These are phyloP conservation scores for Amborella trichopoda DNA, from an alignment of 164 flowering plant genomes.

Conservation along the genomic window DNA sequence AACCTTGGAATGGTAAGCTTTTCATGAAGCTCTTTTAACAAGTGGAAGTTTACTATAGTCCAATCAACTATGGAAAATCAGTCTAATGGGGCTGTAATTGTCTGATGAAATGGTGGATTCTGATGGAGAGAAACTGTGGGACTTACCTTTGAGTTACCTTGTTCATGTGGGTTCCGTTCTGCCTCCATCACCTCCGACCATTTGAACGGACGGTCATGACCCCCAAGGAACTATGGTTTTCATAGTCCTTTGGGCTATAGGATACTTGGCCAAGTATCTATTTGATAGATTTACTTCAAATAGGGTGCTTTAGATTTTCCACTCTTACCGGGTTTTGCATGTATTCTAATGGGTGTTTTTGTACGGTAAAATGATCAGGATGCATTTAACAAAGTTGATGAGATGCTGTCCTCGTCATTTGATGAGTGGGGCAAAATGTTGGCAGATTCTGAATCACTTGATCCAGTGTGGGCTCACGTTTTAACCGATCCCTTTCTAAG, in stretches of 20 bases:
- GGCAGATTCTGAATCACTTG: conserved; percentile 49
- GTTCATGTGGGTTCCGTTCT: neutral
- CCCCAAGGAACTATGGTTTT: too few species aligned
- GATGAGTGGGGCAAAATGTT: conserved; percentile 56
- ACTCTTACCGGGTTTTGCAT: neutral
- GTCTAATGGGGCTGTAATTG: too few species aligned
- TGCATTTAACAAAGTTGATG: conserved; percentile 41
- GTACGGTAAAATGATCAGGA: conserved; percentile 31
- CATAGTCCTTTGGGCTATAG: too few species aligned
- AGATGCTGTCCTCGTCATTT: conserved; percentile 50
- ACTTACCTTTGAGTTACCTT: neutral
- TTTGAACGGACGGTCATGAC: too few species aligned
- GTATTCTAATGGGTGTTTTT: neutral
- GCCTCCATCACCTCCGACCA: neutral
- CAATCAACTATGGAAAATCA: too few species aligned
- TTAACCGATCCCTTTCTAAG: conserved; percentile 76
- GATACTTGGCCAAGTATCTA: too few species aligned
- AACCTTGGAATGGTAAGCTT: conserved; percentile 50
- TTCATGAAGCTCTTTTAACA: too few species aligned
- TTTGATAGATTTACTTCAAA: too few species aligned
- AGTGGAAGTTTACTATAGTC: too few species aligned
- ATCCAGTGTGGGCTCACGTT: conserved; percentile 81
- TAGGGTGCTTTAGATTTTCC: neutral
- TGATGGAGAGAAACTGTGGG: too few species aligned
- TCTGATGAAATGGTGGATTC: too few species aligned